Conservation (phyloP, 768 basidiomycete genomes). For the Trichaptum fuscoviolaceum region DNA sequence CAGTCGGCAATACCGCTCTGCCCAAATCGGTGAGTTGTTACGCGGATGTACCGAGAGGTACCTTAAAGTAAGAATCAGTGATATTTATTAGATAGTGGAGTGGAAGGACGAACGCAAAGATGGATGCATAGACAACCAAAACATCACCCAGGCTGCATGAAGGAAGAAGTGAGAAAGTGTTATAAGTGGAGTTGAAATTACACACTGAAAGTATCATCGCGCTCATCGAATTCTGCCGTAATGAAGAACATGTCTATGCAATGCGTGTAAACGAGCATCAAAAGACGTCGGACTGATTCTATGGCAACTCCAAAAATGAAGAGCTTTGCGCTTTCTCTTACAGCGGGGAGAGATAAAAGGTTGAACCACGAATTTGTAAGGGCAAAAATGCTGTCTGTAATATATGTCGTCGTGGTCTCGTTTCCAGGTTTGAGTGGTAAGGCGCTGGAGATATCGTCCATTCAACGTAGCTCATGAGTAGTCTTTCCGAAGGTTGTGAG, state of each 20-base stretch:
- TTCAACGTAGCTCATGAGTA: not conserved
- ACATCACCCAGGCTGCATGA: constrained; percentile 61
- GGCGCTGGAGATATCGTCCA: not conserved
- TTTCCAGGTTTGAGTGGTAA: too few species aligned
- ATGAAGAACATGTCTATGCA: not conserved
- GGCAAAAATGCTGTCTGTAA: not conserved
- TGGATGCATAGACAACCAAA: constrained; percentile 59
- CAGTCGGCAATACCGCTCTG: constrained; percentile 26
- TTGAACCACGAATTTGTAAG: not conserved
- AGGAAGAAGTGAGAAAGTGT: too few species aligned
- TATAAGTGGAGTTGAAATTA: not conserved
- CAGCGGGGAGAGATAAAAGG: not conserved
- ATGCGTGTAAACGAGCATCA: not conserved
- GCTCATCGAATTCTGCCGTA: constrained; percentile 1
- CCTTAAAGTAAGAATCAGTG: constrained; percentile 16
- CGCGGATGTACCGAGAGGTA: constrained; percentile 43
- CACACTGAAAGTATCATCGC: not conserved
- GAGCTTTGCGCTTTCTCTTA: not conserved
- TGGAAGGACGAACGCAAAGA: constrained; percentile 45
- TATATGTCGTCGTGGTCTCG: not conserved
- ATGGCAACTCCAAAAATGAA: not conserved
- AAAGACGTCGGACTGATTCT: not conserved
- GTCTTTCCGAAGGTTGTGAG: too few species aligned
- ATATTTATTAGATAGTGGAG: not conserved
- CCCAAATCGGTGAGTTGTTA: constrained; percentile 41